phyloP scores from a whole-genome alignment of 106 monocot species.

The Dioscorea zingiberensis region DNA sequence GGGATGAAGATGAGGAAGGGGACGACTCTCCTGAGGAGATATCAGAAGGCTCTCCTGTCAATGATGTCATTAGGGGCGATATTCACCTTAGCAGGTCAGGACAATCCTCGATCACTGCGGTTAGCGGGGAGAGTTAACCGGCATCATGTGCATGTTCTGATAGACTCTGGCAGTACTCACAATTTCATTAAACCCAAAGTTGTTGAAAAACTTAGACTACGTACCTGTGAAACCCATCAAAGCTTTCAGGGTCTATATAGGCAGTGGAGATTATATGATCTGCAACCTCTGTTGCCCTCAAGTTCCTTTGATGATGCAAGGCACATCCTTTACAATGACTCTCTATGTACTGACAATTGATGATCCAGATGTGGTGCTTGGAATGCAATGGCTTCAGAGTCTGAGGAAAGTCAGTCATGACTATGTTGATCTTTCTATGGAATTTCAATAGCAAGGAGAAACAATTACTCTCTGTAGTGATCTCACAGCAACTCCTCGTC shows the following conservation, averaged over 20 bases:
- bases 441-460: too few species aligned
- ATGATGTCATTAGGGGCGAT: too few species aligned
- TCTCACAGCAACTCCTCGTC: too few species aligned
- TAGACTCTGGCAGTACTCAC: not conserved
- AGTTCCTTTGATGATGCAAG: not conserved
- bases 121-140: not conserved
- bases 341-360: not conserved
- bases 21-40: not conserved
- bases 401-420: too few species aligned
- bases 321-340: not conserved
- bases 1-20: not conserved
- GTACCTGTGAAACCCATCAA: not conserved
- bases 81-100: not conserved
- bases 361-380: not conserved
- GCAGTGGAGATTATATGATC: not conserved
- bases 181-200: not conserved
- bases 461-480: too few species aligned
- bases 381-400: not conserved
- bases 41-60: too few species aligned
- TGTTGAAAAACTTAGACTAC: not conserved
- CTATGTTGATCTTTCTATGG: too few species aligned
- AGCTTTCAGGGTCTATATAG: not conserved
- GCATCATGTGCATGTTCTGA: not conserved
- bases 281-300: not conserved
- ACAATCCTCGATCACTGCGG: not conserved